Conservation (phyloP, 768 basidiomycete genomes). For the Amanita subjunquillea region DNA sequence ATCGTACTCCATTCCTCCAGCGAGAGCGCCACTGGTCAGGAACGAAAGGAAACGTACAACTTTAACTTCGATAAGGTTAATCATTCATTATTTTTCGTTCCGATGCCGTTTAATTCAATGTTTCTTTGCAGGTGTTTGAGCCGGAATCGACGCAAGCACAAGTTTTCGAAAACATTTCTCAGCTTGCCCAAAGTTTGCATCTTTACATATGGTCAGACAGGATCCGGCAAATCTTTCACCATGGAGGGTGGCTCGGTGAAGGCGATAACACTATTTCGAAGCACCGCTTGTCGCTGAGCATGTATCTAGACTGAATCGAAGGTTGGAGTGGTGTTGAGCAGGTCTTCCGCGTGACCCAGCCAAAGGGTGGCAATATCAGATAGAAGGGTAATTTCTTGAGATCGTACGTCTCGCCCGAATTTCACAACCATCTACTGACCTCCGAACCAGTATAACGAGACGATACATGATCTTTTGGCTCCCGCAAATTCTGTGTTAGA, state of each 20-base stretch:
- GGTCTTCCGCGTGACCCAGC: slow-evolving; percentile 68
- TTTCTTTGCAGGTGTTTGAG: slow-evolving; percentile 58
- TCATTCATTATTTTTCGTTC: slow-evolving; percentile 4
- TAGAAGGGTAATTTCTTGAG: slow-evolving; percentile 95
- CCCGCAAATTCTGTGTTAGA: slow-evolving; percentile 35
- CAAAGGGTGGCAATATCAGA: slow-evolving; percentile 84
- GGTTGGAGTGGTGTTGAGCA: slow-evolving; percentile 89
- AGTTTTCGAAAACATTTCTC: slow-evolving; percentile 88
- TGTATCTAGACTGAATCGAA: slow-evolving; percentile 45
- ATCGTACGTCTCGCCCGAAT: slow-evolving; percentile 44
- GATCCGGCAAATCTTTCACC: slow-evolving; percentile 81
- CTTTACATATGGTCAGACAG: slow-evolving; percentile 94
- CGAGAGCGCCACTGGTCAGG: slow-evolving; percentile 76
- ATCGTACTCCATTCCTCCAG: slow-evolving; percentile 61
- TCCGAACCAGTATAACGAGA: slow-evolving; percentile 71
- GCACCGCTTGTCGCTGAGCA: background rate
- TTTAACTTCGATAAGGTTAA: slow-evolving; percentile 81
- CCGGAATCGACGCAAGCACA: slow-evolving; percentile 70
- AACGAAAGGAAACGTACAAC: slow-evolving; percentile 68
- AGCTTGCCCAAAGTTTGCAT: slow-evolving; percentile 93
- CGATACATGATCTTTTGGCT: slow-evolving; percentile 87
- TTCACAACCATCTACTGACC: background rate
- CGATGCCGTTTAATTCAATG: background rate
- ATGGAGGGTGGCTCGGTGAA: slow-evolving; percentile 87
- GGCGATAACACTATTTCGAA: slow-evolving; percentile 6